Conservation (phyloP, 192 early-diverging fungal genomes). For the Coemansia sp. region DNA sequence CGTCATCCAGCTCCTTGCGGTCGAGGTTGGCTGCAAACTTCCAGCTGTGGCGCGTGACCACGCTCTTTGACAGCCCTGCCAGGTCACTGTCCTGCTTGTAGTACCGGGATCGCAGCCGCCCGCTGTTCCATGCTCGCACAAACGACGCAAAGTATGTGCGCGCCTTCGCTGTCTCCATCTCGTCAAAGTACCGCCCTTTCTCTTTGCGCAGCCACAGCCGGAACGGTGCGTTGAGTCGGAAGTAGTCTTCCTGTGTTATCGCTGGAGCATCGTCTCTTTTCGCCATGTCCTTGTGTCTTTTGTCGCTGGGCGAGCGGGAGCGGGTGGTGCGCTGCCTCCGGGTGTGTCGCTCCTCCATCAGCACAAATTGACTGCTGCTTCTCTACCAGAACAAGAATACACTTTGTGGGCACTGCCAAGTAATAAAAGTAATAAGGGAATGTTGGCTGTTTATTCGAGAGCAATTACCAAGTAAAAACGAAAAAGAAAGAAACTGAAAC, state of each 20-base stretch:
- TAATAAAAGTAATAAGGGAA: not conserved
- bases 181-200: slow-evolving; percentile 74
- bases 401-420: not conserved
- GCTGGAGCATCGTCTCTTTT: not conserved
- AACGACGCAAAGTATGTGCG: slow-evolving; percentile 80
- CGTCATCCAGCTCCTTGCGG: slow-evolving; percentile 15
- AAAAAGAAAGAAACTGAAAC: not conserved
- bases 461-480: not conserved
- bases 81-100: slow-evolving; percentile 61
- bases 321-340: not conserved
- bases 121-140: slow-evolving; percentile 84
- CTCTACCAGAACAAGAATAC: too few relatives aligned
- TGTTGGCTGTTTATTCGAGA: not conserved
- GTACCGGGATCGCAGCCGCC: slow-evolving; percentile 59
- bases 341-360: not conserved
- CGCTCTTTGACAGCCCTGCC: slow-evolving; percentile 60
- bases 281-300: not conserved
- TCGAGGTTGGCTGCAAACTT: slow-evolving; percentile 58
- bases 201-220: slow-evolving; percentile 76
- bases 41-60: slow-evolving; percentile 77
- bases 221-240: slow-evolving; percentile 73
- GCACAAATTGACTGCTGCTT: not conserved
- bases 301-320: slow-evolving; percentile 11
- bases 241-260: slow-evolving; percentile 72
- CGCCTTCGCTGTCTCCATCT: slow-evolving; percentile 68